These are phyloP conservation scores for Pyrus betulifolia DNA, from an alignment of 306 rosid species.

Conservation along the genomic window DNA sequence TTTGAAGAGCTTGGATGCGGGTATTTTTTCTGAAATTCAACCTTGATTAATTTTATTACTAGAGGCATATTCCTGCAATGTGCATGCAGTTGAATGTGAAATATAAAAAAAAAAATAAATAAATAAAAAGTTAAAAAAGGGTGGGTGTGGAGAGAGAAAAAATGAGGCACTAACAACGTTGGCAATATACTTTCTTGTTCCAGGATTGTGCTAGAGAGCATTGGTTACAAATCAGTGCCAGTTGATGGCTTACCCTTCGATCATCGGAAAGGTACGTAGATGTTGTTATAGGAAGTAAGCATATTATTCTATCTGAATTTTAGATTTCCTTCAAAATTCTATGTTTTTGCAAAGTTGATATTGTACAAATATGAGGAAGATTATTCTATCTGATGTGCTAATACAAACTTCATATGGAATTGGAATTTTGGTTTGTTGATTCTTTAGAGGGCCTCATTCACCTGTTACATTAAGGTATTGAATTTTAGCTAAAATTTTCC, in stretches of 20 bases:
- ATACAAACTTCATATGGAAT: neutral
- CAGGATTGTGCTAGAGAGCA: constrained; percentile 88
- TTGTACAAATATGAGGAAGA: neutral
- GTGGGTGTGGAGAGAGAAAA: neutral
- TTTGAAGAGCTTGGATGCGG: constrained; percentile 74
- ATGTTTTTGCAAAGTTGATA: neutral
- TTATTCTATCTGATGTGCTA: neutral
- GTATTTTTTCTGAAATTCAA: constrained; percentile 23
- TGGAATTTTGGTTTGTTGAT: neutral
- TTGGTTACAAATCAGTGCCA: constrained; percentile 85
- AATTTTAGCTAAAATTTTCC: neutral
- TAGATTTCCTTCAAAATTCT: neutral
- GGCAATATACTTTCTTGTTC: constrained; percentile 19
- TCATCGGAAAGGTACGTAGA: constrained; percentile 53
- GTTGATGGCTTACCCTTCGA: constrained; percentile 82
- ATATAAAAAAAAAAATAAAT: too few species aligned
- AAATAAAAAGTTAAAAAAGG: neutral
- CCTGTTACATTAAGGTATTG: neutral
- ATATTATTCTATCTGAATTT: neutral
- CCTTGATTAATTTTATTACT: neutral
- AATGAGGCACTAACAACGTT: neutral
- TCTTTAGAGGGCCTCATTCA: neutral
- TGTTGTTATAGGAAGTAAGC: neutral
- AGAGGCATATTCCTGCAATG: neutral
- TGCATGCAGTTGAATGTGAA: neutral